Evolutionary conservation across 1,284 basidiomycete species (phyloP).

Genomic region (Phlebopus sp.): DNA sequence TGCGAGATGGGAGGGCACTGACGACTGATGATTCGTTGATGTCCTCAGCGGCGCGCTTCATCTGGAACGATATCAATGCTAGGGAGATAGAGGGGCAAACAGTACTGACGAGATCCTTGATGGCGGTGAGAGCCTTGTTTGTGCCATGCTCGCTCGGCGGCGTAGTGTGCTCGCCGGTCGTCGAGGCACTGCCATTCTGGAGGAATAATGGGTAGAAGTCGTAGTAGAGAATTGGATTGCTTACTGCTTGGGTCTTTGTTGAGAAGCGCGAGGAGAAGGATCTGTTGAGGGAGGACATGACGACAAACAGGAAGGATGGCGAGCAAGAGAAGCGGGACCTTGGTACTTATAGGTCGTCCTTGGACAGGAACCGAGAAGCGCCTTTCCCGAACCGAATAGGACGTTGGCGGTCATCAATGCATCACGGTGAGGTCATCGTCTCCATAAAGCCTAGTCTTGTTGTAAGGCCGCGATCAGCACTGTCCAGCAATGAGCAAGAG

Average conservation of each 20-base stretch:
- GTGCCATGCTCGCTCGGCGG: constrained; percentile 18
- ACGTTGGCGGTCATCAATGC: neutral
- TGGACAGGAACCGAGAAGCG: constrained; percentile 16
- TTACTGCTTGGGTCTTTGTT: constrained; percentile 25
- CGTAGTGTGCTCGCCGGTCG: constrained; percentile 14
- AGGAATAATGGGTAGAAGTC: neutral
- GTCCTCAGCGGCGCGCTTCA: constrained; percentile 29
- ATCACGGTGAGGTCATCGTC: neutral
- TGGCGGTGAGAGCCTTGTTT: constrained; percentile 25
- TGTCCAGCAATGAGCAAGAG: neutral
- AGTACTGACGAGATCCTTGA: constrained; percentile 32
- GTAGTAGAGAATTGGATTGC: neutral
- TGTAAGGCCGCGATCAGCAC: neutral
- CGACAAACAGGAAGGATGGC: constrained; percentile 2
- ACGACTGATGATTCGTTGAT: constrained; percentile 30
- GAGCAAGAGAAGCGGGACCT: constrained; percentile 1
- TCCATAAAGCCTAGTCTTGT: too few species aligned
- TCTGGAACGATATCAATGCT: constrained; percentile 12
- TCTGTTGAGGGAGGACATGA: constrained; percentile 29
- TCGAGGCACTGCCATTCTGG: constrained; percentile 13
- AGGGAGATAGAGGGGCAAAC: too few species aligned
- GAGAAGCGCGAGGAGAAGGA: constrained; percentile 31
- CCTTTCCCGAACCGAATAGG: constrained; percentile 24
- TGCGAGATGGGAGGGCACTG: neutral
- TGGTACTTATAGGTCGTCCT: constrained; percentile 26